These are phyloP conservation scores for Articulospora tetracladia DNA, from an alignment of 495 filamentous ascomycete genomes.

Conservation along the genomic window DNA sequence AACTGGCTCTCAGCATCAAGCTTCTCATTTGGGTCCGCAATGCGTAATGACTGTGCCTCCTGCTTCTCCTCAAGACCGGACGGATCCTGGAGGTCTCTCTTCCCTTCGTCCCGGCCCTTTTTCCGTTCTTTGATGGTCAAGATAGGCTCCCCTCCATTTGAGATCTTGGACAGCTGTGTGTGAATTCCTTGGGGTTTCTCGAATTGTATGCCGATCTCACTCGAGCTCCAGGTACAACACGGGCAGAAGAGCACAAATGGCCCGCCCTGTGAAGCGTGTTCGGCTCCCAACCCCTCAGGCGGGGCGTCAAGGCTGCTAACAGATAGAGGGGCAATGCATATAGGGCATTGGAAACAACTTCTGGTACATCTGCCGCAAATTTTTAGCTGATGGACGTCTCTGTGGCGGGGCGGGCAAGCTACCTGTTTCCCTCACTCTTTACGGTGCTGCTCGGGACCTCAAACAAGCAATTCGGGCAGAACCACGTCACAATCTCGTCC, in stretches of 20 bases:
- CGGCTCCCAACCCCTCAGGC: conserved; percentile 29
- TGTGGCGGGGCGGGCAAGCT: conserved; percentile 5
- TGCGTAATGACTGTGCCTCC: conserved; percentile 3
- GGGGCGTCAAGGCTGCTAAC: conserved; percentile 59
- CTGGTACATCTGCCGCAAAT: conserved; percentile 69
- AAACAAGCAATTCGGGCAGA: conserved; percentile 93
- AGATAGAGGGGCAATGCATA: conserved; percentile 76
- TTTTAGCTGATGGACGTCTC: neutral
- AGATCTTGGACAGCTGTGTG: conserved; percentile 64
- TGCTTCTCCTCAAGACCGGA: neutral
- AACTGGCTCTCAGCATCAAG: conserved; percentile 45
- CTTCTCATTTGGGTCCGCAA: conserved; percentile 19
- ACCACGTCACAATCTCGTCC: conserved; percentile 92
- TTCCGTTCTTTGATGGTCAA: conserved; percentile 28
- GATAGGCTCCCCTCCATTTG: conserved; percentile 44
- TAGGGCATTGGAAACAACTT: conserved; percentile 91
- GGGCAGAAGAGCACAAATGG: conserved; percentile 80
- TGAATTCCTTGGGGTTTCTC: conserved; percentile 83
- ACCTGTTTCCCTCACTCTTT: conserved; percentile 91
- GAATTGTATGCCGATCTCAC: conserved; percentile 86
- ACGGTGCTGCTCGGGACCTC: conserved; percentile 89
- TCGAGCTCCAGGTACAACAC: conserved; percentile 88
- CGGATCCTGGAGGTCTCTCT: conserved; percentile 22
- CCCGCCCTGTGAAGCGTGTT: conserved; percentile 38
- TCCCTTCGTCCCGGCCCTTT: conserved; percentile 40